Evolutionary conservation across 768 basidiomycete genomes (phyloP).

Genomic region (Trametes cubensis): DNA sequence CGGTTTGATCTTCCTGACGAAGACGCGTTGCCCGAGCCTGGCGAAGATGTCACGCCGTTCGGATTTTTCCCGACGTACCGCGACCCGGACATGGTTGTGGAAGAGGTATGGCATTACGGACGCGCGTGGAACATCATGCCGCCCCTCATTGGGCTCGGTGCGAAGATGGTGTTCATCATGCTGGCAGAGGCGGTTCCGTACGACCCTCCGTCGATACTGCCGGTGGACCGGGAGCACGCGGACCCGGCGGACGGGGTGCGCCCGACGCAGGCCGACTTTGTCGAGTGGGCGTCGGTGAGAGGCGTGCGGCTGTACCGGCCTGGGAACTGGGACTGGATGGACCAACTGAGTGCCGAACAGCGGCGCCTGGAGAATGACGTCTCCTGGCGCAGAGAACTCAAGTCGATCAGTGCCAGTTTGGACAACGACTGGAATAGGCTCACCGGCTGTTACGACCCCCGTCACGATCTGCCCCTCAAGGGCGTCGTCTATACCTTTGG

Average conservation of each 20-base stretch:
- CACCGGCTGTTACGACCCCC: conserved; percentile 48
- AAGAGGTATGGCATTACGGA: conserved; percentile 27
- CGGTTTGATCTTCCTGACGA: conserved; percentile 20
- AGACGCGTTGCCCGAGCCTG: conserved; percentile 24
- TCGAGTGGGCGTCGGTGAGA: conserved; percentile 42
- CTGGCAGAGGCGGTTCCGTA: conserved; percentile 53
- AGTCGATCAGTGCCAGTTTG: conserved; percentile 46
- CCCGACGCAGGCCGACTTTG: conserved; percentile 62
- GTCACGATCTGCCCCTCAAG: conserved; percentile 33
- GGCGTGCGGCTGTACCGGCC: conserved; percentile 37
- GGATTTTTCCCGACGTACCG: conserved; percentile 54
- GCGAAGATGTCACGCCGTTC: conserved; percentile 39
- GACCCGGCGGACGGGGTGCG: conserved; percentile 30
- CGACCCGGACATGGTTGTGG: conserved; percentile 22
- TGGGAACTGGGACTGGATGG: conserved; percentile 34
- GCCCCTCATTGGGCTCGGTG: conserved; percentile 58
- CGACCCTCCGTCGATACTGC: conserved; percentile 36
- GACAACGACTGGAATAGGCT: conserved; percentile 64
- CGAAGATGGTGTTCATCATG: conserved; percentile 64
- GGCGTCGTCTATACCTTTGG: conserved; percentile 52
- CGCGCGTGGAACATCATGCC: conserved; percentile 29
- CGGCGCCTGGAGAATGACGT: conserved; percentile 31
- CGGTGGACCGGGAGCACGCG: conserved; percentile 33
- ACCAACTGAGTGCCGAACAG: conserved; percentile 27
- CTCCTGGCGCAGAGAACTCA: conserved; percentile 30